Conservation (phyloP, 1,284 basidiomycete species). For the Sanghuangporus weigelae region DNA sequence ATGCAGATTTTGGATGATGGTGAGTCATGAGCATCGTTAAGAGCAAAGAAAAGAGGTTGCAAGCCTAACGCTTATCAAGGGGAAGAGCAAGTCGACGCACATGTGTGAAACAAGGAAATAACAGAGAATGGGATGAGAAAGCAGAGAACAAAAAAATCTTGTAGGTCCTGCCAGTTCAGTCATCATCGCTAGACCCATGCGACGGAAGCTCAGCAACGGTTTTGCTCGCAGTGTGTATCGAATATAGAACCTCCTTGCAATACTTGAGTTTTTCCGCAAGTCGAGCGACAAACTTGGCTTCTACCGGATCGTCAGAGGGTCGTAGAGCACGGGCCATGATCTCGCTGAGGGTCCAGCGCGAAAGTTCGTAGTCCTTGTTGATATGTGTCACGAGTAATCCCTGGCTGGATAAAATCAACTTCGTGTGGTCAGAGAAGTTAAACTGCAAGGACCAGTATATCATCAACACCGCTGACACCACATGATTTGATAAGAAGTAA, state of each 20-base stretch:
- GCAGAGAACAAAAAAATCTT: neutral
- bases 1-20: neutral
- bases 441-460: slow-evolving; percentile 50
- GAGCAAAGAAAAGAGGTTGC: too few species aligned
- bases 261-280: slow-evolving; percentile 77
- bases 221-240: slow-evolving; percentile 43
- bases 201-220: slow-evolving; percentile 4
- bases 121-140: neutral
- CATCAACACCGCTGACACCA: neutral
- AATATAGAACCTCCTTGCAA: slow-evolving; percentile 71
- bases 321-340: slow-evolving; percentile 59
- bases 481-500: slow-evolving; percentile 9
- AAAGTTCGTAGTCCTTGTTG: slow-evolving; percentile 80
- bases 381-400: slow-evolving; percentile 84
- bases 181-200: slow-evolving; percentile 2
- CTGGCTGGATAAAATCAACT: slow-evolving; percentile 81
- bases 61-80: neutral
- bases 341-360: slow-evolving; percentile 70
- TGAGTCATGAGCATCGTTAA: neutral
- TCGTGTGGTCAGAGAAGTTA: slow-evolving; percentile 98
- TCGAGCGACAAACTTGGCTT: slow-evolving; percentile 55
- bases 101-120: neutral
- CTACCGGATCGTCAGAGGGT: slow-evolving; percentile 41
- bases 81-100: neutral
- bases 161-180: neutral